Conservation (phyloP, 306 rosid genomes). For the Vicia faba region DNA sequence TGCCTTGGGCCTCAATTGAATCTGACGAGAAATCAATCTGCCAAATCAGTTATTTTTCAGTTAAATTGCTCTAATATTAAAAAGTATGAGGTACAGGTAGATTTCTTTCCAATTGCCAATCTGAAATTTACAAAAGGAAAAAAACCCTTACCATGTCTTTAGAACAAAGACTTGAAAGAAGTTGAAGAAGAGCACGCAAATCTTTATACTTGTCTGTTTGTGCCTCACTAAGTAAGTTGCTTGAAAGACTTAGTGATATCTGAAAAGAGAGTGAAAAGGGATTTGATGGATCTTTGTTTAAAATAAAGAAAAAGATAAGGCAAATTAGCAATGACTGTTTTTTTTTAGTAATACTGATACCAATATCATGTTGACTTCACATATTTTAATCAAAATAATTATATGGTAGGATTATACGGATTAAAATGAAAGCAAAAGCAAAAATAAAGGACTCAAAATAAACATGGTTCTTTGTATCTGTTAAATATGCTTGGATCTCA, state of each 20-base stretch:
- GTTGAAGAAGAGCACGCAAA: slow-evolving; percentile 97
- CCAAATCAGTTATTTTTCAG: slow-evolving; percentile 39
- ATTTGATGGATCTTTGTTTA: slow-evolving; percentile 25
- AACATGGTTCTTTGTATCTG: slow-evolving; percentile 1
- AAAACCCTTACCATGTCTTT: slow-evolving; percentile 72
- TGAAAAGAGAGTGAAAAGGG: slow-evolving; percentile 40
- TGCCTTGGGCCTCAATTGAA: slow-evolving; percentile 65
- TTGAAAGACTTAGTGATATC: slow-evolving; percentile 86
- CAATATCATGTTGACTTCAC: slow-evolving; percentile 16
- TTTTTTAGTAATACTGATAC: slow-evolving; percentile 18
- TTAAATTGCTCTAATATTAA: slow-evolving; percentile 27
- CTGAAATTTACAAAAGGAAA: slow-evolving; percentile 20
- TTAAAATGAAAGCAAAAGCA: slow-evolving; percentile 13
- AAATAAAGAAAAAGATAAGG: slow-evolving; percentile 29
- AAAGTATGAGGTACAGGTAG: slow-evolving; percentile 30
- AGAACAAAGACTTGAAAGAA: slow-evolving; percentile 89
- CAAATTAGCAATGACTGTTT: slow-evolving; percentile 23
- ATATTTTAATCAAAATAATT: slow-evolving; percentile 14
- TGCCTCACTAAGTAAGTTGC: slow-evolving; percentile 78
- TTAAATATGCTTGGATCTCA: no score
- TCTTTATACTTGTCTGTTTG: slow-evolving; percentile 87
- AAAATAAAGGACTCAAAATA: slow-evolving; percentile 12
- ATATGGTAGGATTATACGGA: slow-evolving; percentile 2
- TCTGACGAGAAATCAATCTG: slow-evolving; percentile 97
- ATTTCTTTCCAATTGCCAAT: slow-evolving; percentile 29